Evolutionary conservation across 1,284 basidiomycete species (phyloP).

Genomic region (Trichosporon sp.): DNA sequence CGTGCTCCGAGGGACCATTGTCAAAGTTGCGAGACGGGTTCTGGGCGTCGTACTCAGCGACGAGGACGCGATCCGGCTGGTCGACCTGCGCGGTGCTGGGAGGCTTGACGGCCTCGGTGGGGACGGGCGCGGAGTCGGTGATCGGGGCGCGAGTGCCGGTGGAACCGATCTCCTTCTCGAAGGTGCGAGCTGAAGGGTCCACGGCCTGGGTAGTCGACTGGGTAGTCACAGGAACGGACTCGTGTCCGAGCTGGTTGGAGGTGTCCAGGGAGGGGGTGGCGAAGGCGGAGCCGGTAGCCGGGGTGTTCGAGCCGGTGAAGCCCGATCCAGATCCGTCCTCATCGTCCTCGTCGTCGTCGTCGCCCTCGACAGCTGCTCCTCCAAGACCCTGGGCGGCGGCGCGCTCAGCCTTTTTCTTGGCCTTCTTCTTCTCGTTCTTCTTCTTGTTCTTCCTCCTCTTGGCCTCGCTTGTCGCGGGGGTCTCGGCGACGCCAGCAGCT

Average conservation of each 20-base stretch:
- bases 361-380: not conserved
- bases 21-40: not conserved
- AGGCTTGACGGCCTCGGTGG: not conserved
- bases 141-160: not conserved
- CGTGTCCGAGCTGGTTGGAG: conserved; percentile 1
- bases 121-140: not conserved
- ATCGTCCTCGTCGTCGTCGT: conserved; percentile 5
- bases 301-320: not conserved
- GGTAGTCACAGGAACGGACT: not conserved
- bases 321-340: not conserved
- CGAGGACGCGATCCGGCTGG: not conserved
- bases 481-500: not conserved
- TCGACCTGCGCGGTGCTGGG: not conserved
- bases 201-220: not conserved
- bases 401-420: conserved; percentile 8
- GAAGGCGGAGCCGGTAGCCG: conserved; percentile 3
- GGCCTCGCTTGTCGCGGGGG: conserved; percentile 3
- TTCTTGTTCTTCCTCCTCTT: conserved; percentile 6
- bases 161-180: too few species aligned
- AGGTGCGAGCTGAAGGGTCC: not conserved
- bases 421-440: conserved; percentile 12
- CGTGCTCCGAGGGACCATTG: not conserved
- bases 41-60: not conserved
- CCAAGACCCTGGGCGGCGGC: not conserved
- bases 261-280: conserved; percentile 4